Percentiles rank a stretch among this genome's conserved stretches.
phyloP scores from a whole-genome alignment of 768 basidiomycete species.

The Leucosporidium creatinivorum region DNA sequence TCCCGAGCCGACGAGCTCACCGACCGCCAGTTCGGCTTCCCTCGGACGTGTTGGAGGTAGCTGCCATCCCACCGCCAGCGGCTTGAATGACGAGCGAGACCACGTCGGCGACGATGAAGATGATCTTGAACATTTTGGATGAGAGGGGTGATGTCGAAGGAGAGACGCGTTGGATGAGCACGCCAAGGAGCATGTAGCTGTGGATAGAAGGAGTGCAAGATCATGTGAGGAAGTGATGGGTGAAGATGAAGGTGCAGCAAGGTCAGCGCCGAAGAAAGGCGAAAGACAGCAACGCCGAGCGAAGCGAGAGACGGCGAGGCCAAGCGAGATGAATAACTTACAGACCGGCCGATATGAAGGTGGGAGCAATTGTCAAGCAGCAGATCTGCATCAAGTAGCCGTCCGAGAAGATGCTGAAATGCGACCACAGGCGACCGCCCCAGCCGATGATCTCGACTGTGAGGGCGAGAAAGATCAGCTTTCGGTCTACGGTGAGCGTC shows the following conservation, averaged over 20 bases:
- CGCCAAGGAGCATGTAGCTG: conserved; percentile 12
- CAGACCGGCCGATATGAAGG: conserved; percentile 22
- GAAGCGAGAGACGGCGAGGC: no score
- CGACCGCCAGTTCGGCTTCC: not conserved
- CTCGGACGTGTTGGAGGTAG: not conserved
- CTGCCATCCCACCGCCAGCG: conserved; percentile 19
- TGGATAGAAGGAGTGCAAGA: no score
- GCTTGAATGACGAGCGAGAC: conserved; percentile 23
- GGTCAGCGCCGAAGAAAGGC: no score
- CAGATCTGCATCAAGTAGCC: conserved; percentile 17
- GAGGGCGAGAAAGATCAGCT: not conserved
- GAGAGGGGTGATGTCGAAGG: conserved; percentile 6
- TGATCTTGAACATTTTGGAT: conserved; percentile 19
- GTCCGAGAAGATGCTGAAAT: not conserved
- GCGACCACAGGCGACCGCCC: conserved; percentile 2
- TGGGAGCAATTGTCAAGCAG: conserved; percentile 22
- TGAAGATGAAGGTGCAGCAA: no score
- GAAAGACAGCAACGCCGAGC: no score
- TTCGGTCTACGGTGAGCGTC: no score
- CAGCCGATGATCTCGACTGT: conserved; percentile 4
- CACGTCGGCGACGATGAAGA: conserved; percentile 25
- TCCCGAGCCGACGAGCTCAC: not conserved
- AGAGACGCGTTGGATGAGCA: conserved; percentile 11
- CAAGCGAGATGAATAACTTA: not conserved
- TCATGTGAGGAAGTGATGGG: no score